Percentiles rank a stretch among this genome's conserved stretches.
Conservation (phyloP, 495 filamentous ascomycete genomes). For the Aspergillus egyptiacus region DNA sequence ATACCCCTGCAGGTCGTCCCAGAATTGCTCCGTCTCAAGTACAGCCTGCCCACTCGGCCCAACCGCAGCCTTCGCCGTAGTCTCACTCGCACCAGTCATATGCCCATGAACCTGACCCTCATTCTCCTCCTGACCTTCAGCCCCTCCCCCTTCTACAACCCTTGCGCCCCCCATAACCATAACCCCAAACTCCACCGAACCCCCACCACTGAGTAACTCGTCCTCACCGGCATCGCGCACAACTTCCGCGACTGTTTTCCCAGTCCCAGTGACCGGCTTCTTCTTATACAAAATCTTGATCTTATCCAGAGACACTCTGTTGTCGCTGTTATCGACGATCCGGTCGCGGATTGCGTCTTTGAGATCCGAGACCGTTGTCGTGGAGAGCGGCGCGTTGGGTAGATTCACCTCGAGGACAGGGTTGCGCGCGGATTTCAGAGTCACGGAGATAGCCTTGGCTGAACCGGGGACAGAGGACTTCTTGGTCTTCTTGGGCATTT, state of each 20-base stretch:
- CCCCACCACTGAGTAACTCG: constrained; percentile 31
- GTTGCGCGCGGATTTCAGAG: constrained; percentile 70
- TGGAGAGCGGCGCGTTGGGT: constrained; percentile 47
- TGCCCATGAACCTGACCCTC: constrained; percentile 21
- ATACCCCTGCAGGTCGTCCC: constrained; percentile 79
- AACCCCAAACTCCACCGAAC: constrained; percentile 63
- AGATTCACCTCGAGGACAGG: constrained; percentile 59
- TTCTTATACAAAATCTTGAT: constrained; percentile 77
- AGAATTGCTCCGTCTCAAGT: constrained; percentile 70
- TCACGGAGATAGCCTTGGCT: constrained; percentile 49
- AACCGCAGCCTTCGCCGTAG: constrained; percentile 41
- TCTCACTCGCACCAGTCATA: constrained; percentile 23
- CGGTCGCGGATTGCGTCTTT: constrained; percentile 55
- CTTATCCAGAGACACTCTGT: constrained; percentile 51
- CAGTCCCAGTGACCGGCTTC: constrained; percentile 68
- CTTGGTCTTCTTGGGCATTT: constrained; percentile 45
- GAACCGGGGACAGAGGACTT: constrained; percentile 38
- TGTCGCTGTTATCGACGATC: constrained; percentile 29
- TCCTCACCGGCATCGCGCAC: constrained; percentile 40
- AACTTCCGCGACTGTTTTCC: constrained; percentile 49
- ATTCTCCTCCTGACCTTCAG: too few species aligned
- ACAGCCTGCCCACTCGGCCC: constrained; percentile 53
- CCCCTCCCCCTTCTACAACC: constrained; percentile 28
- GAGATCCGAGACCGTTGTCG: constrained; percentile 66
- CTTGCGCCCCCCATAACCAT: constrained; percentile 74